These are phyloP conservation scores for Incumbomyces delicatus DNA, from an alignment of 2,329 filamentous ascomycete genomes.

Conservation along the genomic window DNA sequence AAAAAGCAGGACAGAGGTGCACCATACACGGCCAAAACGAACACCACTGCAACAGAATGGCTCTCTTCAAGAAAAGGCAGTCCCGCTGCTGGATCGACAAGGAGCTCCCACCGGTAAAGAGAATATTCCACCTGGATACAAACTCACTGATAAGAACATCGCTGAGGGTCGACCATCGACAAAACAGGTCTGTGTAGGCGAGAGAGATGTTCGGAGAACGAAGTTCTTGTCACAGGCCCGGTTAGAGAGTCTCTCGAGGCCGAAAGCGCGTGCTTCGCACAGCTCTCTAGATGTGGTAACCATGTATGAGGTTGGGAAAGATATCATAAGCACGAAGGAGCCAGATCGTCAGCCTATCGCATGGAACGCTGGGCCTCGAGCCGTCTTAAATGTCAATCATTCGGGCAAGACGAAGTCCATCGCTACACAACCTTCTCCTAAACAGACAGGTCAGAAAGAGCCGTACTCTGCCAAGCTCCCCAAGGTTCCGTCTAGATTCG, in stretches of 20 bases:
- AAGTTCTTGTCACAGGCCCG: conserved; percentile 4
- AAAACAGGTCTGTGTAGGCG: background rate
- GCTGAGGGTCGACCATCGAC: conserved; percentile 16
- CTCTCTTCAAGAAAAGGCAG: conserved; percentile 31
- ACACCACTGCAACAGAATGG: conserved; percentile 39
- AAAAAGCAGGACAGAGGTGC: conserved; percentile 16
- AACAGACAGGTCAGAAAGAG: background rate
- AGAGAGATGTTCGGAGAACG: conserved; percentile 5
- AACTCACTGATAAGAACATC: background rate
- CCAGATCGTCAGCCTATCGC: background rate
- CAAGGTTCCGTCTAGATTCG: conserved; percentile 14
- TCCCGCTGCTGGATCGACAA: conserved; percentile 33
- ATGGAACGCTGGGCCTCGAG: conserved; percentile 1
- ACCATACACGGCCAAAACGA: conserved; percentile 40
- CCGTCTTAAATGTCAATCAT: background rate
- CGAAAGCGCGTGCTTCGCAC: background rate
- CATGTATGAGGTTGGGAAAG: conserved; percentile 6
- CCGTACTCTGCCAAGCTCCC: background rate
- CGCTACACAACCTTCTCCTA: conserved; percentile 18
- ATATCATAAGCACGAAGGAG: background rate
- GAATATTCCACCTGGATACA: conserved; percentile 47
- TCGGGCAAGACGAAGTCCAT: background rate
- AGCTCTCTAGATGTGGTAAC: background rate
- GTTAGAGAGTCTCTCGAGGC: background rate
- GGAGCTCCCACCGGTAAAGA: conserved; percentile 53